These are phyloP conservation scores for Aspergillus sp. DNA, from an alignment of 2,329 filamentous ascomycete genomes.

Conservation along the genomic window DNA sequence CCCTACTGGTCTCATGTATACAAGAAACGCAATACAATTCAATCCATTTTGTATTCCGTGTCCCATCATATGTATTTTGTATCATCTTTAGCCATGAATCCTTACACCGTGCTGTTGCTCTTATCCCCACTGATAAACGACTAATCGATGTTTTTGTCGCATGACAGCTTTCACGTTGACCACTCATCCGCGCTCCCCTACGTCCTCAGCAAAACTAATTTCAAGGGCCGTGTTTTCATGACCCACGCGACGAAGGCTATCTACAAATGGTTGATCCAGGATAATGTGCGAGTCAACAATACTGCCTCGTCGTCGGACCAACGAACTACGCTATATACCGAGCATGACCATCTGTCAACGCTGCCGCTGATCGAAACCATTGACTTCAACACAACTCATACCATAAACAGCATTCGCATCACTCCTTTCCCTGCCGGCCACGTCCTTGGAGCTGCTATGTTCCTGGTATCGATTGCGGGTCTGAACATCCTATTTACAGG, in stretches of 20 bases:
- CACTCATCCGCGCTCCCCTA: constrained; percentile 99
- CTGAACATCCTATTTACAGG: constrained; percentile 97
- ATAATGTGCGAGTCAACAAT: constrained; percentile 86
- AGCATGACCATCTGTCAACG: constrained; percentile 90
- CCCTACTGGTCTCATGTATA: constrained; percentile 31
- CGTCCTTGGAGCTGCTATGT: constrained; percentile 98
- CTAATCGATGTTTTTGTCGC: constrained; percentile 27
- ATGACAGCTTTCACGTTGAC: constrained; percentile 91
- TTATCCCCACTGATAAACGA: constrained; percentile 12
- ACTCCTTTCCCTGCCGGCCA: constrained; percentile 96
- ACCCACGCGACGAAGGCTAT: constrained; percentile 99
- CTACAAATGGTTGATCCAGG: constrained; percentile 99
- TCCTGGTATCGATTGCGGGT: constrained; percentile 93
- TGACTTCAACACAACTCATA: constrained; percentile 97
- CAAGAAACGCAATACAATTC: constrained; percentile 38
- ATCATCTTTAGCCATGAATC: constrained; percentile 10
- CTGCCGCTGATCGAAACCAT: constrained; percentile 95
- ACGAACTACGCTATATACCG: constrained; percentile 76
- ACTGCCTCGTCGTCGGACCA: constrained; percentile 63
- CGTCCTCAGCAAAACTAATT: constrained; percentile 96
- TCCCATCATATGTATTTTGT: constrained; percentile 21
- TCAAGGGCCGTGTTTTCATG: constrained; percentile 96
- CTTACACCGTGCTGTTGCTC: not conserved
- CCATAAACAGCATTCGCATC: constrained; percentile 92
- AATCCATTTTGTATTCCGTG: constrained; percentile 21